These are phyloP conservation scores for Malassezia yamatoensis DNA, from an alignment of 1,284 basidiomycete species.

Conservation along the genomic window DNA sequence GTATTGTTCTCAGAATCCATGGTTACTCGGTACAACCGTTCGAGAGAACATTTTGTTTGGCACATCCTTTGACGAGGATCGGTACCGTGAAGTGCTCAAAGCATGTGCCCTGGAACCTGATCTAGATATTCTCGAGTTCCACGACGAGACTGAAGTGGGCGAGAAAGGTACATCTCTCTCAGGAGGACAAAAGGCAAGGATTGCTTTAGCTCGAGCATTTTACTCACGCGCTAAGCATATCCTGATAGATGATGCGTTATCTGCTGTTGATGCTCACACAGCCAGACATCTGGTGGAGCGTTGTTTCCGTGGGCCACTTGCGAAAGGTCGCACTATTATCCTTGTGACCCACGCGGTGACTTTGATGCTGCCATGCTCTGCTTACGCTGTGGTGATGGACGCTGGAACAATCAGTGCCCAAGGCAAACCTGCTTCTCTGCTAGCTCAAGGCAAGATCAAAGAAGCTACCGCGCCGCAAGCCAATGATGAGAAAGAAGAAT, in stretches of 20 bases:
- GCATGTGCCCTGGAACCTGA: conserved; percentile 72
- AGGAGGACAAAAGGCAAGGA: conserved; percentile 86
- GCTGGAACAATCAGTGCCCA: conserved; percentile 63
- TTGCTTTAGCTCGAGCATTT: conserved; percentile 65
- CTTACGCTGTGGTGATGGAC: conserved; percentile 63
- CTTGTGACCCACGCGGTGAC: conserved; percentile 79
- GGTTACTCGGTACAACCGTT: conserved; percentile 85
- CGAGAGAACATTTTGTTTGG: conserved; percentile 89
- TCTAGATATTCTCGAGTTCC: conserved; percentile 81
- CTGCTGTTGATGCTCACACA: conserved; percentile 80
- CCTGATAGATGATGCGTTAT: conserved; percentile 79
- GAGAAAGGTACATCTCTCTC: conserved; percentile 62
- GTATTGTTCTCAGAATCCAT: conserved; percentile 85
- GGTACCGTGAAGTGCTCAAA: conserved; percentile 68
- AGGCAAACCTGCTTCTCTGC: conserved; percentile 56
- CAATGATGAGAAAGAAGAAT: conserved; percentile 13
- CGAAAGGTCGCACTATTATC: conserved; percentile 62
- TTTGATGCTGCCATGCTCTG: conserved; percentile 60
- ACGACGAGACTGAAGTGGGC: conserved; percentile 82
- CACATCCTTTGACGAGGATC: conserved; percentile 64
- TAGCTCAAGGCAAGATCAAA: neutral
- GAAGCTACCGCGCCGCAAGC: conserved; percentile 14
- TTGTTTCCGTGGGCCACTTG: conserved; percentile 58
- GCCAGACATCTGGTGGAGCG: conserved; percentile 64
- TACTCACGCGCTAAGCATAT: conserved; percentile 80